phyloP scores from a whole-genome alignment of 805 yeast species.

The Saccharomycopsis sp. region DNA sequence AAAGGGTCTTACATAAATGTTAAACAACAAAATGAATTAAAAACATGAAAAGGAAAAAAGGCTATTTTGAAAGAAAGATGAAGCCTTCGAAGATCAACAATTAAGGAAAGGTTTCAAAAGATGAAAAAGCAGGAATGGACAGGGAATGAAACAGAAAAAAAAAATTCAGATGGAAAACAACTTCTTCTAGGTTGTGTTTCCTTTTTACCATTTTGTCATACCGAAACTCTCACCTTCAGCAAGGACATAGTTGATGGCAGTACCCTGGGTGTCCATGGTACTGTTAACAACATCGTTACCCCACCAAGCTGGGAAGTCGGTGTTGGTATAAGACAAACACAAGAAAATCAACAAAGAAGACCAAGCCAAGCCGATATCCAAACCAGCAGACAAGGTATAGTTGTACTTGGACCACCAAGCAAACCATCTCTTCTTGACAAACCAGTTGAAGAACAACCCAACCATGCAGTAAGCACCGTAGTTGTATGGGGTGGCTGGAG shows the following conservation, averaged over 20 bases:
- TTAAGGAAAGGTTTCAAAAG: no score
- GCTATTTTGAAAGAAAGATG: no score
- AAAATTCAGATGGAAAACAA: no score
- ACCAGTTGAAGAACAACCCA: slow-evolving; percentile 49
- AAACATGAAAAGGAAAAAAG: no score
- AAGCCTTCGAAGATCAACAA: no score
- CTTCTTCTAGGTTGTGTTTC: no score
- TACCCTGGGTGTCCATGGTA: slow-evolving; percentile 31
- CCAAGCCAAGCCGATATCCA: slow-evolving; percentile 59
- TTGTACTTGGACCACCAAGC: slow-evolving; percentile 74
- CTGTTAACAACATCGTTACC: slow-evolving; percentile 41
- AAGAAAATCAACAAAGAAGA: slow-evolving; percentile 50
- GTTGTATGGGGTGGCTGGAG: slow-evolving; percentile 65
- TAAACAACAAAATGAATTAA: no score
- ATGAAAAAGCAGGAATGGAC: no score
- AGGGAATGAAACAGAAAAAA: no score
- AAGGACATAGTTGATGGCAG: slow-evolving; percentile 27
- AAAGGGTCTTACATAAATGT: no score
- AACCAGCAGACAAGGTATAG: slow-evolving; percentile 54
- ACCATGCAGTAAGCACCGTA: slow-evolving; percentile 43
- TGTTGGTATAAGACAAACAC: slow-evolving; percentile 40
- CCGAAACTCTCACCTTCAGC: slow-evolving; percentile 39
- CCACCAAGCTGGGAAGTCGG: slow-evolving; percentile 47
- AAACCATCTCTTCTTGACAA: slow-evolving; percentile 43
- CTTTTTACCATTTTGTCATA: no score